A percentile compares a stretch with the other conserved stretches of the same genome.
phyloP scores from a whole-genome alignment of 371 early-diverging fungal species.

The Cokeromyces recurvatus region DNA sequence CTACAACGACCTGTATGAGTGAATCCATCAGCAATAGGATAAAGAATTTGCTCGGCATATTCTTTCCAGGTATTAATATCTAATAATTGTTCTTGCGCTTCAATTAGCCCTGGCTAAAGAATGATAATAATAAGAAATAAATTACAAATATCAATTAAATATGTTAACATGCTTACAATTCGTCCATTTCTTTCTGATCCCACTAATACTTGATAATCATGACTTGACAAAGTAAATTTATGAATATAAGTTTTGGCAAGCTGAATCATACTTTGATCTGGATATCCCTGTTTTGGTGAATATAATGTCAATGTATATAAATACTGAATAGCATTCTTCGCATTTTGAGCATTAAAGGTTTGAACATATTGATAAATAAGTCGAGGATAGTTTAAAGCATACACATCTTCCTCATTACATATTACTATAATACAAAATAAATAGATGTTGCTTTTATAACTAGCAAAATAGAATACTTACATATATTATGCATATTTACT shows the following conservation, averaged over 20 bases:
- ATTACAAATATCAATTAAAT: no score
- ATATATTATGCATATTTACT: slow-evolving; percentile 1
- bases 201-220: slow-evolving; percentile 55
- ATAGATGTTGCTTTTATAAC: neutral
- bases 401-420: neutral
- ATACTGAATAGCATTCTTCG: slow-evolving; percentile 65
- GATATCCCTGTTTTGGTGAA: slow-evolving; percentile 26
- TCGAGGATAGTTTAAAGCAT: slow-evolving; percentile 15
- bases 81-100: slow-evolving; percentile 48
- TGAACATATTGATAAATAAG: slow-evolving; percentile 57
- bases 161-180: slow-evolving; percentile 1
- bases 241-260: slow-evolving; percentile 42
- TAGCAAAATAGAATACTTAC: no score
- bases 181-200: slow-evolving; percentile 18
- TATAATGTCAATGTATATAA: slow-evolving; percentile 59
- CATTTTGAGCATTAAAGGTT: slow-evolving; percentile 43
- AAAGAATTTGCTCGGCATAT: slow-evolving; percentile 56
- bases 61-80: slow-evolving; percentile 51
- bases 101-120: slow-evolving; percentile 6
- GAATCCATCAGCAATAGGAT: slow-evolving; percentile 68
- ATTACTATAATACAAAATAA: slow-evolving; percentile 7
- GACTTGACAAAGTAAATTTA: slow-evolving; percentile 43
- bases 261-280: slow-evolving; percentile 31
- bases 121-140: no score
- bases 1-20: slow-evolving; percentile 61